Conservation (phyloP, 2,329 filamentous ascomycete species). For the Hymenoscyphus scutula region DNA sequence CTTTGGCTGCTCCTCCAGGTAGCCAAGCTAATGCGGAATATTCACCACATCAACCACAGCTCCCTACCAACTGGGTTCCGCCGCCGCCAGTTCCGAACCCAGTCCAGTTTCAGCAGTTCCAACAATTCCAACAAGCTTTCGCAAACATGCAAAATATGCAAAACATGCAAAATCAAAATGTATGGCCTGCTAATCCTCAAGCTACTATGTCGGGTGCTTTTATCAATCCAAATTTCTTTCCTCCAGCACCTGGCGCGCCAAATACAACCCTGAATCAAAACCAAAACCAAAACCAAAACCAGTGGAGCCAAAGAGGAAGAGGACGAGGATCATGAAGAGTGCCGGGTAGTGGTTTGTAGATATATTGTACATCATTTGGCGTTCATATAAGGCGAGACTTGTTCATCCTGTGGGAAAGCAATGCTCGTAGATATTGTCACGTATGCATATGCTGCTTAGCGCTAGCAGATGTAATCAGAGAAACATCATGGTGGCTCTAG, state of each 20-base stretch:
- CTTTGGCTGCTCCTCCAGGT: background rate
- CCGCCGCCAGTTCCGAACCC: slow-evolving; percentile 24
- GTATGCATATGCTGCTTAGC: background rate
- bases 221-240: slow-evolving; percentile 35
- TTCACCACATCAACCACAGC: slow-evolving; percentile 29
- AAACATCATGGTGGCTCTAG: background rate
- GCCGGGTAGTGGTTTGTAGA: slow-evolving; percentile 13
- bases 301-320: slow-evolving; percentile 19
- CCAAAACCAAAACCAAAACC: background rate
- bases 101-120: slow-evolving; percentile 20
- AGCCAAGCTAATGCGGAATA: slow-evolving; percentile 9
- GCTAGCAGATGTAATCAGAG: slow-evolving; percentile 7
- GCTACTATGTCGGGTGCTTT: slow-evolving; percentile 26
- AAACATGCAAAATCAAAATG: slow-evolving; percentile 11
- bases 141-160: slow-evolving; percentile 15
- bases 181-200: slow-evolving; percentile 19
- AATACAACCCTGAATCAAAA: slow-evolving; percentile 25
- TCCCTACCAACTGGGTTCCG: slow-evolving; percentile 26
- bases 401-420: background rate
- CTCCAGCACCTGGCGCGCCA: slow-evolving; percentile 16
- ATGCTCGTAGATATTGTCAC: slow-evolving; percentile 11
- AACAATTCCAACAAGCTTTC: slow-evolving; percentile 21
- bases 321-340: slow-evolving; percentile 15
- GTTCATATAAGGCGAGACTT: background rate
- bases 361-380: slow-evolving; percentile 16